phyloP scores from a whole-genome alignment of 2,329 filamentous ascomycete species.

The Trichoderma simmonsii region DNA sequence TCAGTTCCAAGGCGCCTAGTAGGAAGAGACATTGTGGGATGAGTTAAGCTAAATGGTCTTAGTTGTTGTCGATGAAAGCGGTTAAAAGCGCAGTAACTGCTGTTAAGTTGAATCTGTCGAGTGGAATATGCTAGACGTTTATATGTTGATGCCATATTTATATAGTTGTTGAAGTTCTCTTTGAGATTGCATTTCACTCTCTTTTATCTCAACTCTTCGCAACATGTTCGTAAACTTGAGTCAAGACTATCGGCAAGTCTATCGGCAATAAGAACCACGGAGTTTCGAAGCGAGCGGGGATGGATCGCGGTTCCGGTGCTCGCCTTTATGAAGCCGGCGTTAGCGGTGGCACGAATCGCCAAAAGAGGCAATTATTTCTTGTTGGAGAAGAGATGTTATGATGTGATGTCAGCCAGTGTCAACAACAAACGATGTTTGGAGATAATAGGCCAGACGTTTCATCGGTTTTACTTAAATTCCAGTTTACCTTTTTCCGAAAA shows the following conservation, averaged over 20 bases:
- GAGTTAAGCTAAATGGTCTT: no score
- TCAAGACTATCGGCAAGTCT: not conserved
- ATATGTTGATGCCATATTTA: not conserved
- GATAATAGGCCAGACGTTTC: not conserved
- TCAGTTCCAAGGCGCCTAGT: constrained; percentile 44
- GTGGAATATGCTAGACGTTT: not conserved
- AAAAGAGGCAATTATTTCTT: not conserved
- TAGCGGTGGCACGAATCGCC: not conserved
- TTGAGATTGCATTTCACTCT: not conserved
- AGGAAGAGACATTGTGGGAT: not conserved
- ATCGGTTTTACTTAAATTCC: not conserved
- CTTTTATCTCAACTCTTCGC: not conserved
- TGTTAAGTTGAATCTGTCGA: not conserved
- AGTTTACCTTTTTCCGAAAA: not conserved
- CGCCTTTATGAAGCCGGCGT: not conserved
- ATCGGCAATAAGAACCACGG: not conserved
- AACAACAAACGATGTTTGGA: not conserved
- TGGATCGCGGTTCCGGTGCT: not conserved
- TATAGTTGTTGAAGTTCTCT: no score
- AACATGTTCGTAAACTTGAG: not conserved
- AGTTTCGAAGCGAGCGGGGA: not conserved
- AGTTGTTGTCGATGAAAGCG: not conserved
- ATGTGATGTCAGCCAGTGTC: not conserved
- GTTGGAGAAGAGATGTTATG: not conserved
- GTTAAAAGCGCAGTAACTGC: not conserved